Conservation (phyloP, 2,329 filamentous ascomycete species). For the Trichoderma cornu-damae region DNA sequence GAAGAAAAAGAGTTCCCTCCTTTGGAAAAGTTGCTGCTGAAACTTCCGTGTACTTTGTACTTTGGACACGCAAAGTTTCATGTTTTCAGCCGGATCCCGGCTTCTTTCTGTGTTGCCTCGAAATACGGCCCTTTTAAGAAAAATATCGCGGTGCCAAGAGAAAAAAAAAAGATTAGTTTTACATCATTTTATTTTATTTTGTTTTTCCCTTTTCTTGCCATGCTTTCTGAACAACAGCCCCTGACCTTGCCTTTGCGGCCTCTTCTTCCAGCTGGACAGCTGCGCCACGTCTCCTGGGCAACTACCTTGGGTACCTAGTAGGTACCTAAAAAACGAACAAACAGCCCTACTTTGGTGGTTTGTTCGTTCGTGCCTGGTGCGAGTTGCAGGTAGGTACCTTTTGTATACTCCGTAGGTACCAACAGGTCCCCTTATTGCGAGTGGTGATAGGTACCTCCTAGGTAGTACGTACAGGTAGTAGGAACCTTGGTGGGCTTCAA, state of each 20-base stretch:
- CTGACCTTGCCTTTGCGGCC: constrained; percentile 7
- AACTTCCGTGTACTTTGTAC: neutral
- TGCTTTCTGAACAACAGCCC: constrained; percentile 1
- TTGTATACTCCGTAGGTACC: too few species aligned
- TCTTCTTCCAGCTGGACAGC: constrained; percentile 6
- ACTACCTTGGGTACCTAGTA: too few species aligned
- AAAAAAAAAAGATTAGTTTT: neutral
- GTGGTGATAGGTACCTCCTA: too few species aligned
- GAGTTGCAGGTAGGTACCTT: neutral
- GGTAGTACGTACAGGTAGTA: too few species aligned
- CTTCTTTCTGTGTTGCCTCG: neutral
- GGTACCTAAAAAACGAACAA: too few species aligned
- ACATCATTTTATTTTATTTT: too few species aligned
- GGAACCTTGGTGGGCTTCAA: too few species aligned
- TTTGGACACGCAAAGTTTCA: neutral
- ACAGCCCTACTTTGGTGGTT: constrained; percentile 5
- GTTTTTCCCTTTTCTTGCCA: too few species aligned
- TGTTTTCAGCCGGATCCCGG: constrained; percentile 9
- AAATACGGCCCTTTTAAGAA: too few species aligned
- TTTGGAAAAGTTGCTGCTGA: neutral
- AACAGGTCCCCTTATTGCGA: too few species aligned
- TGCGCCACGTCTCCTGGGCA: constrained; percentile 6
- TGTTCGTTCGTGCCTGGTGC: neutral
- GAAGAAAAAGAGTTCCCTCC: too few species aligned
- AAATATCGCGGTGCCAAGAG: too few species aligned